Conservation (phyloP, 2,329 filamentous ascomycete genomes). For the Arthroderma sp. region DNA sequence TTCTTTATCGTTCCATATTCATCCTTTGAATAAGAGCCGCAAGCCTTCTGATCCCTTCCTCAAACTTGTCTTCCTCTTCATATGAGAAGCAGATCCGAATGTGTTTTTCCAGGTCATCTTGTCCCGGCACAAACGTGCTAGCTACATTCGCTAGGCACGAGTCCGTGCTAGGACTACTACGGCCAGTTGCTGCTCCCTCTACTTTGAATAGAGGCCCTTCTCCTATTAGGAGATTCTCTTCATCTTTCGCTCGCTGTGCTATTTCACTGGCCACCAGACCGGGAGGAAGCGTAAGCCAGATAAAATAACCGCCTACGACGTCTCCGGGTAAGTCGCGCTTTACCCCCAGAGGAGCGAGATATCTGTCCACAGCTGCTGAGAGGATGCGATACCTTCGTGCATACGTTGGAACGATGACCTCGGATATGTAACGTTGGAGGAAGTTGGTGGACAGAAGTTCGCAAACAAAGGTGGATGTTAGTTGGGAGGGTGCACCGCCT, state of each 20-base stretch:
- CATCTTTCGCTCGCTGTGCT: slow-evolving; percentile 42
- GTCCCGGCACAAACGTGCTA: too few species aligned
- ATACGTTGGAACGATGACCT: slow-evolving; percentile 44
- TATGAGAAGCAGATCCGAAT: slow-evolving; percentile 60
- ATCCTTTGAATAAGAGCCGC: slow-evolving; percentile 33
- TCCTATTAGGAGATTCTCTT: slow-evolving; percentile 56
- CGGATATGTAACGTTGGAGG: slow-evolving; percentile 40
- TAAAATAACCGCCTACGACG: slow-evolving; percentile 68
- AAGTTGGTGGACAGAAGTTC: slow-evolving; percentile 40
- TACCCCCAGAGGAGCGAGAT: slow-evolving; percentile 52
- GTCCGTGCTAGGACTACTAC: background rate
- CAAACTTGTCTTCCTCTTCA: slow-evolving; percentile 52
- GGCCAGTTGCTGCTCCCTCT: slow-evolving; percentile 34
- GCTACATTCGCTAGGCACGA: too few species aligned
- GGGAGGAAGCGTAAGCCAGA: slow-evolving; percentile 59
- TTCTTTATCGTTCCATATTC: background rate
- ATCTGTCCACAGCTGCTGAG: slow-evolving; percentile 43
- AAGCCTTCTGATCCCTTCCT: slow-evolving; percentile 54
- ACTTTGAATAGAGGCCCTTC: slow-evolving; percentile 59
- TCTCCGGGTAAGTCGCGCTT: slow-evolving; percentile 18
- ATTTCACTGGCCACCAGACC: slow-evolving; percentile 42
- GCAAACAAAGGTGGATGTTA: slow-evolving; percentile 44
- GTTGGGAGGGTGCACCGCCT: slow-evolving; percentile 47
- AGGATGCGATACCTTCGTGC: slow-evolving; percentile 41
- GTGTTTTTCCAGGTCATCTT: slow-evolving; percentile 41